Percentiles rank a stretch among this genome's conserved stretches.
These are phyloP conservation scores for Rhizopus microsporus DNA, from an alignment of 371 early-diverging fungal genomes.

Conservation along the genomic window DNA sequence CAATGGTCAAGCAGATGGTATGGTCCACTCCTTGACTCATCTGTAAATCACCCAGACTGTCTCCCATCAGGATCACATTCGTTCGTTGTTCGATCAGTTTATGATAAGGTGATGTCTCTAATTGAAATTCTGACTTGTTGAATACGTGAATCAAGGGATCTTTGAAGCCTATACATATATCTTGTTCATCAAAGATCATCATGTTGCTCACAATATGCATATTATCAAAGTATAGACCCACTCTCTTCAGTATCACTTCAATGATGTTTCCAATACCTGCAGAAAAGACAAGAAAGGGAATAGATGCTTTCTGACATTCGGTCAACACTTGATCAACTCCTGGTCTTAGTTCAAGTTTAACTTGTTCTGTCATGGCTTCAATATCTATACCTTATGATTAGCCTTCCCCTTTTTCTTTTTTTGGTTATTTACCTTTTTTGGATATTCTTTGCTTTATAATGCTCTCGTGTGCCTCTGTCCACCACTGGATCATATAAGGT, in stretches of 20 bases:
- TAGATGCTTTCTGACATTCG: slow-evolving; percentile 26
- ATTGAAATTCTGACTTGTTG: slow-evolving; percentile 73
- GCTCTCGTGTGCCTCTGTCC: slow-evolving; percentile 62
- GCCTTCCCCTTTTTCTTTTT: too few species aligned
- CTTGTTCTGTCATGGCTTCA: slow-evolving; percentile 53
- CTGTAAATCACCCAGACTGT: slow-evolving; percentile 72
- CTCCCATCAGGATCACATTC: slow-evolving; percentile 74
- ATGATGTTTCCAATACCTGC: slow-evolving; percentile 78
- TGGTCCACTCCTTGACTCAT: slow-evolving; percentile 69
- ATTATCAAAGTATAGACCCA: slow-evolving; percentile 45
- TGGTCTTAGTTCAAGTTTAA: slow-evolving; percentile 53
- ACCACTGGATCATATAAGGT: slow-evolving; percentile 76
- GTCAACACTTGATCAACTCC: slow-evolving; percentile 49
- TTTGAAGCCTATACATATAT: slow-evolving; percentile 55
- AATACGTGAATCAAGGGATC: slow-evolving; percentile 75
- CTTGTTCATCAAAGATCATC: slow-evolving; percentile 65
- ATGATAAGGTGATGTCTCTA: slow-evolving; percentile 49
- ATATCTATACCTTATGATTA: slow-evolving; percentile 36
- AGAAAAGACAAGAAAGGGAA: slow-evolving; percentile 76
- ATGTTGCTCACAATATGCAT: slow-evolving; percentile 77
- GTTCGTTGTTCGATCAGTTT: slow-evolving; percentile 35
- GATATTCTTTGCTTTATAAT: slow-evolving; percentile 53
- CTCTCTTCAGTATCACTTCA: slow-evolving; percentile 50
- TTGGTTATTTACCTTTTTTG: slow-evolving; percentile 33
- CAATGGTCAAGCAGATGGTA: slow-evolving; percentile 63